phyloP scores from a whole-genome alignment of 768 basidiomycete species.

The Amanita pallidorosea region DNA sequence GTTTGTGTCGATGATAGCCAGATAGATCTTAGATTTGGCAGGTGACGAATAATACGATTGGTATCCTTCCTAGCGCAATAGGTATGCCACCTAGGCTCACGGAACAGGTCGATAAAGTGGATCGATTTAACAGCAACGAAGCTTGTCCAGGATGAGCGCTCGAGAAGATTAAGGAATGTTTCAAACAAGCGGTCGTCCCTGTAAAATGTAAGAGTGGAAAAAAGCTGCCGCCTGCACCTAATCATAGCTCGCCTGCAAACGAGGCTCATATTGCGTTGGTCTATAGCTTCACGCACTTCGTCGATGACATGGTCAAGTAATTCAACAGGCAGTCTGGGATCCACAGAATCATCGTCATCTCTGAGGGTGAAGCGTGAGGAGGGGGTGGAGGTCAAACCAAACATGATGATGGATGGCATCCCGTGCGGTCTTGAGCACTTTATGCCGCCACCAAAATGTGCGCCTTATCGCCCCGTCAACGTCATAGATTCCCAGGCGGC shows the following conservation, averaged over 20 bases:
- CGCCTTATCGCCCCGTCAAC: too few species aligned
- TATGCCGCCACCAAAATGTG: too few species aligned
- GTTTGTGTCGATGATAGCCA: not conserved
- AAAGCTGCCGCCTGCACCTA: not conserved
- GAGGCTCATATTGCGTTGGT: not conserved
- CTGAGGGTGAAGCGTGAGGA: not conserved
- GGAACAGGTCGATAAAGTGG: not conserved
- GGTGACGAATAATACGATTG: not conserved
- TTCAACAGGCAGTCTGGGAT: not conserved
- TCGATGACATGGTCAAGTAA: not conserved
- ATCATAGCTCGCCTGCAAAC: not conserved
- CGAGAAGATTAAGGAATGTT: not conserved
- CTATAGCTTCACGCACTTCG: not conserved
- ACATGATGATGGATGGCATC: too few species aligned
- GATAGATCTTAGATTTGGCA: not conserved
- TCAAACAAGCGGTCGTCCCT: not conserved
- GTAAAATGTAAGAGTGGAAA: not conserved
- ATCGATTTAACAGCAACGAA: not conserved
- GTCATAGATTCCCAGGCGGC: too few species aligned
- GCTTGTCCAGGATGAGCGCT: not conserved
- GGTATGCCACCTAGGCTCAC: not conserved
- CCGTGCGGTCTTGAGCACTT: too few species aligned
- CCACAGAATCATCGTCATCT: not conserved
- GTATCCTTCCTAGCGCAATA: not conserved
- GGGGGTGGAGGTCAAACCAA: not conserved